phyloP scores from a whole-genome alignment of 2,329 filamentous ascomycete genomes.

The Metarhizium album region DNA sequence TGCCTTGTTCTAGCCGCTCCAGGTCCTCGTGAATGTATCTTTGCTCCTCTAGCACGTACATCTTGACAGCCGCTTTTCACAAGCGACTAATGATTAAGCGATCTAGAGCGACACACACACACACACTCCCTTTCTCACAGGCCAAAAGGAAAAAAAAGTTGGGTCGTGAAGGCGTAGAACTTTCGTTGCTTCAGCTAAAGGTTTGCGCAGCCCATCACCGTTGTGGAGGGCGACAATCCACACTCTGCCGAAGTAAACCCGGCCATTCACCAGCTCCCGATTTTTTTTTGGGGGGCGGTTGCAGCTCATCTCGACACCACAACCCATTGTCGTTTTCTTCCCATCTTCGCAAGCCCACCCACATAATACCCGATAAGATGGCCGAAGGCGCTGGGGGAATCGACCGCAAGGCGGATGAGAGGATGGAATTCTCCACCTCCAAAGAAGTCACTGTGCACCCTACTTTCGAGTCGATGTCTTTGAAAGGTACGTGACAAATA shows the following conservation, averaged over 20 bases:
- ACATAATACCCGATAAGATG: slow-evolving; percentile 47
- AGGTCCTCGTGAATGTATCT: slow-evolving; percentile 92
- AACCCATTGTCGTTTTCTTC: background rate
- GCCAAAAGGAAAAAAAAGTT: background rate
- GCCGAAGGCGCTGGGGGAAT: slow-evolving; percentile 67
- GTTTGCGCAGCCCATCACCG: slow-evolving; percentile 5
- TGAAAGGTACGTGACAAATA: slow-evolving; percentile 52
- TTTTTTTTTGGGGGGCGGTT: slow-evolving; percentile 18
- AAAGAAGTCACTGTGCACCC: slow-evolving; percentile 95
- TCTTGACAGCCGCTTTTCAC: slow-evolving; percentile 16
- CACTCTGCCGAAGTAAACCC: slow-evolving; percentile 21
- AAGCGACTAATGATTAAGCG: background rate
- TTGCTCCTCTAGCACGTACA: slow-evolving; percentile 91
- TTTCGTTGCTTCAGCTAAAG: slow-evolving; percentile 1
- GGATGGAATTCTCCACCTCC: slow-evolving; percentile 96
- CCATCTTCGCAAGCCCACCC: background rate
- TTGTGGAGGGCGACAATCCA: background rate
- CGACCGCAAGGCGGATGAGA: slow-evolving; percentile 87
- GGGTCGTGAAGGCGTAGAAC: background rate
- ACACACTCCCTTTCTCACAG: too few species aligned
- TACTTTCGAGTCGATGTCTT: slow-evolving; percentile 89
- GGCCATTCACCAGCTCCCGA: slow-evolving; percentile 16
- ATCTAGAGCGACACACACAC: background rate
- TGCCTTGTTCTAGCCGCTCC: slow-evolving; percentile 87
- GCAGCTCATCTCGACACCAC: background rate